These are phyloP conservation scores for Boletales sp. DNA, from an alignment of 768 basidiomycete species.

Conservation along the genomic window DNA sequence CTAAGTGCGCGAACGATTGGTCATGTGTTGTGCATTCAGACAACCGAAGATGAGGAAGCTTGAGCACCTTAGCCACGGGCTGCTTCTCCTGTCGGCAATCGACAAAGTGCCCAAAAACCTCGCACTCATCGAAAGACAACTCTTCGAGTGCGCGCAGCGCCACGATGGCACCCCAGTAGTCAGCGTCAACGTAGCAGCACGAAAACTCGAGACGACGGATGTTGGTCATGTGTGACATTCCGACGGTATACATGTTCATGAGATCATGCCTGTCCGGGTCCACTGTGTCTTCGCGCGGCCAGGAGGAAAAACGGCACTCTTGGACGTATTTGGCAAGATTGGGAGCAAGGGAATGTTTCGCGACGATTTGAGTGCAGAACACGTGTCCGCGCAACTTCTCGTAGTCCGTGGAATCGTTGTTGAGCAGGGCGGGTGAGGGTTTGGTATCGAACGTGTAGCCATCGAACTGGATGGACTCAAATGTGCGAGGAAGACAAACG, in stretches of 20 bases:
- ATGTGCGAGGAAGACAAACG: constrained; percentile 37
- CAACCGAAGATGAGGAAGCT: constrained; percentile 2
- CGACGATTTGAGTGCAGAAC: constrained; percentile 29
- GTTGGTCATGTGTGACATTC: constrained; percentile 16
- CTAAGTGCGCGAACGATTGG: neutral
- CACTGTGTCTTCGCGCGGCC: neutral
- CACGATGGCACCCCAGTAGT: constrained; percentile 16
- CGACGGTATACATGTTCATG: neutral
- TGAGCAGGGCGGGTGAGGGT: constrained; percentile 8
- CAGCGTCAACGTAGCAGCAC: constrained; percentile 1
- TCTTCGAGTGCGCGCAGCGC: constrained; percentile 12
- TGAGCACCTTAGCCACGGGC: no score
- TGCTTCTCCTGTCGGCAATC: no score
- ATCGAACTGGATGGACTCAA: constrained; percentile 27
- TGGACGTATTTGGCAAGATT: constrained; percentile 31
- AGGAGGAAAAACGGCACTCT: constrained; percentile 11
- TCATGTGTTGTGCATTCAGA: neutral
- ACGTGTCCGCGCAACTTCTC: neutral
- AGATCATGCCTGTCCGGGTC: constrained; percentile 3
- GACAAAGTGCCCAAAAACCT: neutral
- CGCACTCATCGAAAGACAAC: constrained; percentile 9
- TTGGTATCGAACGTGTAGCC: neutral
- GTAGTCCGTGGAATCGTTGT: neutral
- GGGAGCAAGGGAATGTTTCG: constrained; percentile 24
- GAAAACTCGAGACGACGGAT: constrained; percentile 15